Base-by-base conservation (phyloP, 1,284 basidiomycete species). In the Moesziomyces sp. region DNA sequence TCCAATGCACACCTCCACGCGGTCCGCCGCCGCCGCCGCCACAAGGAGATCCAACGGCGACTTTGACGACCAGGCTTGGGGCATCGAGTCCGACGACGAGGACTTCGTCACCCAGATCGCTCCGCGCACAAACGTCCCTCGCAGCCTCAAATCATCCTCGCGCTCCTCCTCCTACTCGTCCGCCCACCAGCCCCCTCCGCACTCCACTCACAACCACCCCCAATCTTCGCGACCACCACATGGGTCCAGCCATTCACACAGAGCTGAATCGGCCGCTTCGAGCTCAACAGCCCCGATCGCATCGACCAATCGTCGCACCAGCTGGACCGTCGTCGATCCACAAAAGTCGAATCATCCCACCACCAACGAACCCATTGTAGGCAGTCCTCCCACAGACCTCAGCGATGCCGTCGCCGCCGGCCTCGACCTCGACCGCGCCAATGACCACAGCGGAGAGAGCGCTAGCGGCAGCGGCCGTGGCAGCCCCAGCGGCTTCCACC, bases 31-130 rank as follows among this genome's bases (percentile, higher is more conserved):
- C 35, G 44, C 35, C 35, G 46, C 58, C 1, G 46, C 50, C 30
- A 42, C 46, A 6, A 44, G 49, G 5, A 54, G 48, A 30, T 52
- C 38, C 21, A n/a, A 46, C 2, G 58, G 59, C 48, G 76, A 67
- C 60, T 81, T 79, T 59, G 81, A 83, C 57, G 81, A 82, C 45
- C 80, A 81, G 47, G 80, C 81, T 9, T 83, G 81, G 81, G 80
- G 72, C 13, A 74, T 81, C 30, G 72, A 81, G 24, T 83, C 80
- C 24, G 81, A 83, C 53, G 81, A 83, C 47, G 81, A 83, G n/a
- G 80, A 83, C 49, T 83, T 83, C 61, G 81, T 80, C 46, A 56
- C 74, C 21, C 74, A 69, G 19, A 58, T 79, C 16, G 65, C 66
- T 11, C 73, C 68, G 0, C 53, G 66, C 21, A 63, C 73, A 19